These are phyloP conservation scores for Sarcomyxa edulis DNA, from an alignment of 768 basidiomycete genomes.

Conservation along the genomic window DNA sequence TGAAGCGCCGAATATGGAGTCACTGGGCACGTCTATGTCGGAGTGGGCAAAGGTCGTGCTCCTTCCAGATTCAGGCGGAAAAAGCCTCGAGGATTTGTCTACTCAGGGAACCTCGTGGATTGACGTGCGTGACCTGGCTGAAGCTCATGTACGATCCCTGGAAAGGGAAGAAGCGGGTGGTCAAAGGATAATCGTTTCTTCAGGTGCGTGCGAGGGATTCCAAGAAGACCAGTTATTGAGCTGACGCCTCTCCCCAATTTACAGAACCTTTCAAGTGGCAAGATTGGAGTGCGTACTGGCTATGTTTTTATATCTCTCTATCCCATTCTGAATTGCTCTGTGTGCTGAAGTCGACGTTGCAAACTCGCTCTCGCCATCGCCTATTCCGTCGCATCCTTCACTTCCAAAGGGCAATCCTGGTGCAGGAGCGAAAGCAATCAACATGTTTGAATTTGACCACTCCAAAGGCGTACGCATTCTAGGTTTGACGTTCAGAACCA, in stretches of 20 bases:
- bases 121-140: slow-evolving; percentile 43
- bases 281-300: slow-evolving; percentile 18
- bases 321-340: background rate
- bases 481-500: slow-evolving; percentile 33
- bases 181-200: slow-evolving; percentile 35
- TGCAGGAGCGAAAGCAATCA: slow-evolving; percentile 18
- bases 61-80: slow-evolving; percentile 13
- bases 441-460: slow-evolving; percentile 24
- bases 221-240: background rate
- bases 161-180: slow-evolving; percentile 39
- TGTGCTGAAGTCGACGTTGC: slow-evolving; percentile 28
- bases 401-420: slow-evolving; percentile 29
- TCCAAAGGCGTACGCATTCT: slow-evolving; percentile 34
- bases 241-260: background rate
- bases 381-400: slow-evolving; percentile 17
- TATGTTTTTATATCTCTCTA: background rate
- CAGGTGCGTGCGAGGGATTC: background rate
- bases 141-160: slow-evolving; percentile 43
- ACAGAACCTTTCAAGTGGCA: slow-evolving; percentile 18
- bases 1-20: slow-evolving; percentile 24
- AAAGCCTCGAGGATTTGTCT: slow-evolving; percentile 13
- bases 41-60: slow-evolving; percentile 23
- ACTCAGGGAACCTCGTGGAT: slow-evolving; percentile 22
- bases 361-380: slow-evolving; percentile 24
- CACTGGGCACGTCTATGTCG: slow-evolving; percentile 34